Evolutionary conservation across 1,284 basidiomycete genomes (phyloP).

Genomic region (Meira miltonrushii): DNA sequence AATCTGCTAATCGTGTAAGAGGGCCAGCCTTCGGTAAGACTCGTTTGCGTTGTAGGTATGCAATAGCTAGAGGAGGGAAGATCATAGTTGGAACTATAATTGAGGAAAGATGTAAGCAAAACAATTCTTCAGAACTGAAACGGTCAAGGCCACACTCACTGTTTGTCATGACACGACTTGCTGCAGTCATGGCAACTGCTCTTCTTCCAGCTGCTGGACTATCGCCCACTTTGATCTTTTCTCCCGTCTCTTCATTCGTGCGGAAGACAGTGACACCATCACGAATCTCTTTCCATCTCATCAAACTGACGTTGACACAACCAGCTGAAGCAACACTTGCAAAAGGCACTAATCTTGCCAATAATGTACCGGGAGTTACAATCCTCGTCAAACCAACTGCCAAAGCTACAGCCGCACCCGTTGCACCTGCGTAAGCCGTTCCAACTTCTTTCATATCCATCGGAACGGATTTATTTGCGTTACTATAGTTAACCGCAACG

Average conservation of each 20-base stretch:
- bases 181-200: conserved; percentile 58
- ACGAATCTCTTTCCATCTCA: conserved; percentile 60
- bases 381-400: conserved; percentile 57
- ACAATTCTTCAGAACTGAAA: not conserved
- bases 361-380: conserved; percentile 53
- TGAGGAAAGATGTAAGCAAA: no score
- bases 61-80: conserved; percentile 57
- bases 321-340: conserved; percentile 55
- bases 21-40: conserved; percentile 26
- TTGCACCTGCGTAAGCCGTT: conserved; percentile 57
- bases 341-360: conserved; percentile 57
- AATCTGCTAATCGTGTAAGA: conserved; percentile 25
- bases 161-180: conserved; percentile 57
- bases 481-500: conserved; percentile 52
- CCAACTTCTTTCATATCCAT: conserved; percentile 56
- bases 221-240: conserved; percentile 54
- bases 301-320: conserved; percentile 53
- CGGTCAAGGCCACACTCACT: conserved; percentile 54
- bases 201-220: conserved; percentile 55
- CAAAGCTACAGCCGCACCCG: conserved; percentile 56
- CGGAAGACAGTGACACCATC: conserved; percentile 58
- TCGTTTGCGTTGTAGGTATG: conserved; percentile 47
- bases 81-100: conserved; percentile 55
- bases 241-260: conserved; percentile 26
- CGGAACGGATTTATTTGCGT: conserved; percentile 57